A percentile compares a stretch with the other conserved stretches of the same genome.
Conservation (phyloP, 1,284 basidiomycete genomes). For the Rhodotorula sp. region DNA sequence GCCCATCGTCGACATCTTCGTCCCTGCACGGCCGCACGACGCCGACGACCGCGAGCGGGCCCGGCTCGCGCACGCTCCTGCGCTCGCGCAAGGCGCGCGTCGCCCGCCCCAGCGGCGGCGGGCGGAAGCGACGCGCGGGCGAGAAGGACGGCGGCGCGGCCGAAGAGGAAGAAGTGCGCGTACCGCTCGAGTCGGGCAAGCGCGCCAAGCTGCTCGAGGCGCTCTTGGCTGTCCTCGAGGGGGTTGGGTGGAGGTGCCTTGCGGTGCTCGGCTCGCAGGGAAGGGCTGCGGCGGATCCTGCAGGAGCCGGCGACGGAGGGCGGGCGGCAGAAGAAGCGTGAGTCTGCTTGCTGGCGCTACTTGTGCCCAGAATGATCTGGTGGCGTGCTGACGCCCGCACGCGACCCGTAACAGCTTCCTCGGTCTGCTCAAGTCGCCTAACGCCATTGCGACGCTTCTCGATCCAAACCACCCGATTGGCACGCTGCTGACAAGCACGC, state of each 20-base stretch:
- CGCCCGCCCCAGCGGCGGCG: not conserved
- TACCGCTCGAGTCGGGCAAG: constrained; percentile 15
- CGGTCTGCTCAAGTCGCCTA: constrained; percentile 5
- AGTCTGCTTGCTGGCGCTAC: not conserved
- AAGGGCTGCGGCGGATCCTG: not conserved
- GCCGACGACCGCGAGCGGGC: not conserved
- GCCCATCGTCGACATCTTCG: not conserved
- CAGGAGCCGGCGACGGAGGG: not conserved
- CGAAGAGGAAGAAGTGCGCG: not conserved
- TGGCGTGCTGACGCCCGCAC: not conserved
- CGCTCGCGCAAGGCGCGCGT: constrained; percentile 4
- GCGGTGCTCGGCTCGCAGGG: not conserved
- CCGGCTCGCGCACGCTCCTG: too few species aligned
- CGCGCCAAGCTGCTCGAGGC: constrained; percentile 10
- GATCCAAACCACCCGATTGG: constrained; percentile 27
- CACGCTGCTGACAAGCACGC: constrained; percentile 9
- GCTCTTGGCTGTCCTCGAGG: constrained; percentile 23
- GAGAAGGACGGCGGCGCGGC: not conserved
- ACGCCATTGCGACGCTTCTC: constrained; percentile 28
- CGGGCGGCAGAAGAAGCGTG: constrained; percentile 18
- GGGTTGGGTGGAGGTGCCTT: constrained; percentile 24
- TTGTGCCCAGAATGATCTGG: too few species aligned
- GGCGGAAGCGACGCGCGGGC: not conserved
- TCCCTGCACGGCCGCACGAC: not conserved
- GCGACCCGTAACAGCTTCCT: constrained; percentile 5